A percentile compares a stretch with the other conserved stretches of the same genome.
Evolutionary conservation across 1,139 yeast genomes (phyloP).

Genomic region (Kodamaea suecica): DNA sequence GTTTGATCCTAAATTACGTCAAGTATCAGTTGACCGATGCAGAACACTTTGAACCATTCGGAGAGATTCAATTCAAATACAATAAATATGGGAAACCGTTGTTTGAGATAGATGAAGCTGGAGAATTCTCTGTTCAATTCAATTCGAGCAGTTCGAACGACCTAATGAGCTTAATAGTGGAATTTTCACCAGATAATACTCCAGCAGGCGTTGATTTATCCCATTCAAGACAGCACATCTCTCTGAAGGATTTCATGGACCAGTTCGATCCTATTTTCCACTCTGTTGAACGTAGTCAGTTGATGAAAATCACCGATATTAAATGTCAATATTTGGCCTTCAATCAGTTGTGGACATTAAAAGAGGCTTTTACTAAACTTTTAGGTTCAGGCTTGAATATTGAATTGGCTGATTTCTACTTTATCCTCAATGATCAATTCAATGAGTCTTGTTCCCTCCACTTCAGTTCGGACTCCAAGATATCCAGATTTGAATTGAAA

Average conservation of each 20-base stretch:
- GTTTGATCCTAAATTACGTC: conserved; percentile 24
- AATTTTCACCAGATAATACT: conserved; percentile 17
- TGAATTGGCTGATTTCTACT: conserved; percentile 34
- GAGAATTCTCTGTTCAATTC: conserved; percentile 27
- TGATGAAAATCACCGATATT: conserved; percentile 19
- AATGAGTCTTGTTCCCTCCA: neutral
- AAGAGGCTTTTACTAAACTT: conserved; percentile 65
- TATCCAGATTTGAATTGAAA: neutral
- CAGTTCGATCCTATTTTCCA: conserved; percentile 53
- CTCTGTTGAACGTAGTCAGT: conserved; percentile 31
- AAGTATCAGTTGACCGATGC: neutral
- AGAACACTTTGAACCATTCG: conserved; percentile 18
- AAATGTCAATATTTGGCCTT: conserved; percentile 29
- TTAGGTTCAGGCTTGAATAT: conserved; percentile 60
- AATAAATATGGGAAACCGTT: conserved; percentile 41
- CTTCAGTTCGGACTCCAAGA: neutral
- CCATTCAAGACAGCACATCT: conserved; percentile 39
- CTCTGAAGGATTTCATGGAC: conserved; percentile 30
- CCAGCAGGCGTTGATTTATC: conserved; percentile 65
- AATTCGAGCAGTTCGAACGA: conserved; percentile 59
- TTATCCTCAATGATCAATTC: conserved; percentile 4
- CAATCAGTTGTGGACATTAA: conserved; percentile 68
- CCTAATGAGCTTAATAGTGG: conserved; percentile 43
- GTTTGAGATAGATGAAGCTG: conserved; percentile 9
- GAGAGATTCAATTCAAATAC: conserved; percentile 19